These are phyloP conservation scores for Gymnopilus junonius DNA, from an alignment of 768 basidiomycete genomes.

Conservation along the genomic window DNA sequence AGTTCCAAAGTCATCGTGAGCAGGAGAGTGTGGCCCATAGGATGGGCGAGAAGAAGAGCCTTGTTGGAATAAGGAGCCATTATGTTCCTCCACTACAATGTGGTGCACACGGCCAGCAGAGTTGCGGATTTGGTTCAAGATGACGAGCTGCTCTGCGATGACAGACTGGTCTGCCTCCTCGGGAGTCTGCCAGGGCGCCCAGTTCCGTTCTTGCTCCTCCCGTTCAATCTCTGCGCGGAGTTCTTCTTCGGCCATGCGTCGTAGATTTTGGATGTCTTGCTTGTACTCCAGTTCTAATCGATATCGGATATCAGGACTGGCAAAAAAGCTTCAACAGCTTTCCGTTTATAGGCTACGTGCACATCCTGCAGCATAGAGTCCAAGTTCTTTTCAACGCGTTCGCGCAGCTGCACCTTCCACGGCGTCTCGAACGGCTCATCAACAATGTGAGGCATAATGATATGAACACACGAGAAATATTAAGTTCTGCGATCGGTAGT, in stretches of 20 bases:
- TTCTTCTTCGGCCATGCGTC: conserved; percentile 25
- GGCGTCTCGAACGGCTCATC: conserved; percentile 5
- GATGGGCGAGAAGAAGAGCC: conserved; percentile 14
- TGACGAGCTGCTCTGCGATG: conserved; percentile 28
- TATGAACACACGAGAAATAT: background rate
- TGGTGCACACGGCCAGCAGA: conserved; percentile 5
- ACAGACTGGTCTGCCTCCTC: conserved; percentile 20
- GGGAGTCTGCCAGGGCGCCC: conserved; percentile 12
- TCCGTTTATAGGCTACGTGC: conserved; percentile 23
- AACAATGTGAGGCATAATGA: conserved; percentile 7
- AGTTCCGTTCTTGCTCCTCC: conserved; percentile 22
- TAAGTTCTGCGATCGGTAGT: background rate
- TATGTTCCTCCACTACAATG: background rate
- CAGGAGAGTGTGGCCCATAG: background rate
- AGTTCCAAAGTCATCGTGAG: background rate
- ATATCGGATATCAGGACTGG: conserved; percentile 19
- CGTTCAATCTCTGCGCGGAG: conserved; percentile 24
- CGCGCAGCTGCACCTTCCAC: conserved; percentile 28
- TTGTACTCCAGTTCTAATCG: conserved; percentile 26
- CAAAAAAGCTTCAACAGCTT: conserved; percentile 15
- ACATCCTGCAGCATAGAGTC: conserved; percentile 26
- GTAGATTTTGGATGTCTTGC: conserved; percentile 21
- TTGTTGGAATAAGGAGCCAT: conserved; percentile 12
- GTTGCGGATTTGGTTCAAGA: conserved; percentile 26
- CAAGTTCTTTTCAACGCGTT: conserved; percentile 29